Evolutionary conservation across 768 basidiomycete species (phyloP).

Genomic region (Trametes villosa): DNA sequence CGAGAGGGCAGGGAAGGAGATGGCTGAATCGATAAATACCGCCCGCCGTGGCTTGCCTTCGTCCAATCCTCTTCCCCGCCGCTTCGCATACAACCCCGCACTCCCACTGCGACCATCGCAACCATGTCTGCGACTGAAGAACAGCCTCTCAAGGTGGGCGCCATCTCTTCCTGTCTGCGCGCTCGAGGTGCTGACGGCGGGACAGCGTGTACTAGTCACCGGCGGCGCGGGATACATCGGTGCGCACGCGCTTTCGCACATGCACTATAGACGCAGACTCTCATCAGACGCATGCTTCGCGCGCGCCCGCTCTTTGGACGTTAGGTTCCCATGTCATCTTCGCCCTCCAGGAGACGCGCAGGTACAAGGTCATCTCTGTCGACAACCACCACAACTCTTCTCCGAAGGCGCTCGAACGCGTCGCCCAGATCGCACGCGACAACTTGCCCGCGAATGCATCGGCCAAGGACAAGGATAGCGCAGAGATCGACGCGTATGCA

Average conservation of each 20-base stretch:
- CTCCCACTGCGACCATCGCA: neutral
- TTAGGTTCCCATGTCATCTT: slow-evolving; percentile 94
- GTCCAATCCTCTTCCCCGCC: neutral
- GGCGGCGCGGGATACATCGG: slow-evolving; percentile 93
- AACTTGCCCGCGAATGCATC: slow-evolving; percentile 56
- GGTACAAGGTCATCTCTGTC: slow-evolving; percentile 91
- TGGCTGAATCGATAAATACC: slow-evolving; percentile 18
- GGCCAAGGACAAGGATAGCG: slow-evolving; percentile 38
- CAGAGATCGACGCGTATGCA: slow-evolving; percentile 59
- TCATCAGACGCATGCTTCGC: slow-evolving; percentile 21
- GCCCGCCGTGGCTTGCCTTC: slow-evolving; percentile 15
- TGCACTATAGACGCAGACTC: slow-evolving; percentile 18
- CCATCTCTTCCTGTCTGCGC: neutral
- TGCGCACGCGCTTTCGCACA: slow-evolving; percentile 36
- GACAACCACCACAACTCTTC: slow-evolving; percentile 96
- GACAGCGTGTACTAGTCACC: slow-evolving; percentile 67
- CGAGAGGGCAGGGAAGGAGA: slow-evolving; percentile 2
- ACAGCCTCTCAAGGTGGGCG: slow-evolving; percentile 26
- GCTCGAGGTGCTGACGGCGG: slow-evolving; percentile 6
- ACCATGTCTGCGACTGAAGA: slow-evolving; percentile 21
- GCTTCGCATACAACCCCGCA: neutral
- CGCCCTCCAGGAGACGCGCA: slow-evolving; percentile 79
- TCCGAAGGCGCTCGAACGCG: slow-evolving; percentile 71
- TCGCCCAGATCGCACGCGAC: slow-evolving; percentile 77
- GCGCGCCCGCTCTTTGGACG: slow-evolving; percentile 15